These are phyloP conservation scores for Trypanosoma scelopori DNA, from an alignment of 208 protist genomes.

Conservation along the genomic window DNA sequence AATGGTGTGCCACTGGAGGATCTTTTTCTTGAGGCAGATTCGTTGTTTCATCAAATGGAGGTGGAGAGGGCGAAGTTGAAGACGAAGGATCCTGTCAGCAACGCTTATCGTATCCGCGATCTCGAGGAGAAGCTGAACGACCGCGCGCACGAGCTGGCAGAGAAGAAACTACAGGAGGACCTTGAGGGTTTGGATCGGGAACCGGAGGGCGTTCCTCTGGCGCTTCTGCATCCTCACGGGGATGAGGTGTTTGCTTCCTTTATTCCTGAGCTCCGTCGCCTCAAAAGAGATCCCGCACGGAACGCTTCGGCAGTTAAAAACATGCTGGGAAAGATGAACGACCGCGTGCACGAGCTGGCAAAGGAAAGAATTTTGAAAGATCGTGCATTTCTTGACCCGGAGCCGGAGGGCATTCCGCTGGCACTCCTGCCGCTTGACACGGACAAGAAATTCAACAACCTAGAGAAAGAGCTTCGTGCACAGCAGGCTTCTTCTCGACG, in stretches of 20 bases:
- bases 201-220: slow-evolving; percentile 59
- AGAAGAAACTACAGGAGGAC: slow-evolving; percentile 66
- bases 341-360: slow-evolving; percentile 54
- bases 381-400: slow-evolving; percentile 59
- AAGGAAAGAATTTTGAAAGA: slow-evolving; percentile 46
- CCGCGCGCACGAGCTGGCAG: slow-evolving; percentile 53
- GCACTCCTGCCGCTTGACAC: slow-evolving; percentile 54
- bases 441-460: slow-evolving; percentile 49
- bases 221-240: slow-evolving; percentile 45
- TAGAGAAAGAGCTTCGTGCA: slow-evolving; percentile 67
- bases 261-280: slow-evolving; percentile 41
- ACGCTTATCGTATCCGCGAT: slow-evolving; percentile 42
- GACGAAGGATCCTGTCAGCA: slow-evolving; percentile 41
- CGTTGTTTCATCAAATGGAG: slow-evolving; percentile 72
- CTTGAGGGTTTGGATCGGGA: slow-evolving; percentile 53
- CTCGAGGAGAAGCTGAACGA: slow-evolving; percentile 69
- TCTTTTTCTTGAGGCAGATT: slow-evolving; percentile 58
- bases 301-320: slow-evolving; percentile 37
- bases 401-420: slow-evolving; percentile 63
- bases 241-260: slow-evolving; percentile 50
- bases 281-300: slow-evolving; percentile 32
- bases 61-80: slow-evolving; percentile 67
- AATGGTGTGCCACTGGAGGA: slow-evolving; percentile 50
- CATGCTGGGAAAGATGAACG: slow-evolving; percentile 54
- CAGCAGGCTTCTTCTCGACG: slow-evolving; percentile 39